Base-by-base conservation (phyloP, 805 yeast species). In the Myxozyma mucilagina region DNA sequence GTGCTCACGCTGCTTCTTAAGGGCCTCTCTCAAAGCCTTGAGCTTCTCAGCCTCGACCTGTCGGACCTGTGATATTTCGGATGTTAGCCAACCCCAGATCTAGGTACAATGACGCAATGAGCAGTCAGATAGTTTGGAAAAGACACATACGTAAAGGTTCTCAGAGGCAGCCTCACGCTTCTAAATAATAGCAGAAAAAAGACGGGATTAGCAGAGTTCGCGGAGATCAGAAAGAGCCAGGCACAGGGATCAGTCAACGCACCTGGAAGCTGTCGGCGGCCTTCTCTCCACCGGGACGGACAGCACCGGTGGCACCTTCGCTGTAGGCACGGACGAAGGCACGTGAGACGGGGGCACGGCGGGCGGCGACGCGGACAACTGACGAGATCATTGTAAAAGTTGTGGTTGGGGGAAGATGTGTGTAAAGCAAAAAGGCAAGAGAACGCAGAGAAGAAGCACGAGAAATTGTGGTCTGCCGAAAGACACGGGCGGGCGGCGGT, bases 81-180 rank as follows among this genome's bases (percentile, higher is more conserved):
- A 31, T 29, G 41, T 53, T 31, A 50, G 51, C 51, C 20, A 20
- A 29, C 14, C 29, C n/a, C 43, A 29, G 13, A n/a, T 36, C 20
- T 10, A 3, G 47, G 13, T 18, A 24, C 31, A 31, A 24, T 11
- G 16, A 29, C 39, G 47, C 24, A 14, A n/a, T n/a, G 39, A 14
- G 29, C 14, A 14, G 31, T 4, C 41, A n/a, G 16, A 36, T 16
- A 16, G 45, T 29, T 16, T 32, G 10, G 11, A 18, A 3, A 24
- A 35, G 16, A 43, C 1, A 24, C 66, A 11, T 53, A 63, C 67
- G 53, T 60, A 63, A 45, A 79, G 81, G 74, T 87, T 90, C 80
- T 93, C 99, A 73, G 86, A 86, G 66, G 97, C 97, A 78, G 84
- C 87, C 82, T 94, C 99, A 75, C 96, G 91, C 75, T 91, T 90